Base-by-base conservation (phyloP, 2,329 filamentous ascomycete genomes). In the Sporothrix phasma region DNA sequence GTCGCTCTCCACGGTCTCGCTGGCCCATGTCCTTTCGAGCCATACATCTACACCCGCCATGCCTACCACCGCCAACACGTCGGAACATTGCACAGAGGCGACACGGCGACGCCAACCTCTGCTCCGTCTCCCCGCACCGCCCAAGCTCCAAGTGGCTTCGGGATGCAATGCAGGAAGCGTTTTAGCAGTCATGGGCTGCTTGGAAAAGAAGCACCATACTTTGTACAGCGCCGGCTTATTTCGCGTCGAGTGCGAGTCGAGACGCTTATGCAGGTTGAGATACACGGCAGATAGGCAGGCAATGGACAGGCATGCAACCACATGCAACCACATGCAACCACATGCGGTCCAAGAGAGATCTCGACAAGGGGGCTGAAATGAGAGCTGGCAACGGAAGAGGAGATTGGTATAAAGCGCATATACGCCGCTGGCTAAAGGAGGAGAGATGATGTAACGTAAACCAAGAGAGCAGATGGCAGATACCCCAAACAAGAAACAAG, bases 161-260 rank as follows among this genome's bases (percentile, higher is more conserved):
- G 19, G 7, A 24, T 34, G 24, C 5, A 15, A 34, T 60, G 56
- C 56, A 60, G 8, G 7, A 46, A 13, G 8, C 19, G n/a, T n/a
- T n/a, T n/a, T n/a, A n/a, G n/a, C n/a, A n/a, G n/a, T n/a, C n/a
- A n/a, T n/a, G n/a, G n/a, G n/a, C n/a, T n/a, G n/a, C n/a, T n/a
- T n/a, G n/a, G n/a, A n/a, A n/a, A n/a, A n/a, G n/a, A n/a, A n/a
- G n/a, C n/a, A n/a, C n/a, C n/a, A n/a, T n/a, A n/a, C n/a, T n/a
- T n/a, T n/a, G n/a, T n/a, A 31, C 17, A 34, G 15, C 41, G n/a
- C 58, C 29, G 43, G 58, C 58, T 61, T 61, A 46, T 49, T 61
- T 49, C 29, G 22, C 24, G 26, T 61, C 58, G 7, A 37, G 24
- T 15, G 24, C 31, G 43, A n/a, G 15, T 17, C 3, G 8, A 5